Percentiles rank a stretch among this genome's conserved stretches.
phyloP scores from a whole-genome alignment of 441 rosid genomes.

The Pelargonium fulgidum region DNA sequence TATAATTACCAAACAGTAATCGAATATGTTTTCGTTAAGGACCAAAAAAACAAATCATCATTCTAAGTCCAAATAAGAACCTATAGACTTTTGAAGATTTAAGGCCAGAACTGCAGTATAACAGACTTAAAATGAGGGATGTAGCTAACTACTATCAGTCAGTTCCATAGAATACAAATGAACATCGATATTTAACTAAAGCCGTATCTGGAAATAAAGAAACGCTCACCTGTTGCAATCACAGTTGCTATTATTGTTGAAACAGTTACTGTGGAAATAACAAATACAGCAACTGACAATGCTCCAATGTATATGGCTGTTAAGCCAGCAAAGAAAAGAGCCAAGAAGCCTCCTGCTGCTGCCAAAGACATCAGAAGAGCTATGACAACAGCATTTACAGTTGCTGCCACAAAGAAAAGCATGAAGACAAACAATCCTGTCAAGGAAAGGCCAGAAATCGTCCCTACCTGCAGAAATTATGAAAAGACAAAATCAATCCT shows the following conservation, averaged over 20 bases:
- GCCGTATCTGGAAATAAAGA: background rate
- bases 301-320: conserved; percentile 79
- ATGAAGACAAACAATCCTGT: conserved; percentile 65
- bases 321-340: conserved; percentile 57
- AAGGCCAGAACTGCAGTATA: too few relatives aligned
- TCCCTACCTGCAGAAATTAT: conserved; percentile 58
- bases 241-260: conserved; percentile 53
- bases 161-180: too few relatives aligned
- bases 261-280: conserved; percentile 59
- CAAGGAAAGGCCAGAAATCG: conserved; percentile 51
- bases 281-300: conserved; percentile 55
- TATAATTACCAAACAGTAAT: too few relatives aligned
- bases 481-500: background rate
- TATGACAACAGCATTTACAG: conserved; percentile 59
- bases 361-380: conserved; percentile 77
- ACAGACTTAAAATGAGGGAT: too few relatives aligned
- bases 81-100: too few relatives aligned
- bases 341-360: conserved; percentile 82
- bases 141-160: too few relatives aligned
- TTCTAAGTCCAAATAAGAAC: too few relatives aligned
- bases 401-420: conserved; percentile 77
- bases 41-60: too few relatives aligned
- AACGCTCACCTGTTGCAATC: conserved; percentile 56
- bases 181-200: too few relatives aligned
- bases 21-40: too few relatives aligned